phyloP scores from a whole-genome alignment of 257 asterid species.

The Prunella vulgaris region DNA sequence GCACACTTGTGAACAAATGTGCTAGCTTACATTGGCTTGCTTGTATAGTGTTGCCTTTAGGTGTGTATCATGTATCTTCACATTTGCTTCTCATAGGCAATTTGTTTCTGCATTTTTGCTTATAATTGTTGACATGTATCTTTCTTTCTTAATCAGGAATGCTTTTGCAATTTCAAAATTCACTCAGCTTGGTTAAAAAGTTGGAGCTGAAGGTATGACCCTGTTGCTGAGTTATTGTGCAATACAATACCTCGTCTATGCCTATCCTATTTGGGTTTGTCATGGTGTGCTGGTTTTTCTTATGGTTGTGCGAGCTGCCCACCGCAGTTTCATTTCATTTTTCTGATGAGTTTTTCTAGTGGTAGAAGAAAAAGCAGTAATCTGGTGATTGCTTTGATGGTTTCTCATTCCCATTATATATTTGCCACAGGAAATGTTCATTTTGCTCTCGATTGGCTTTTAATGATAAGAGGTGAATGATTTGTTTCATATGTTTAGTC shows the following conservation, averaged over 20 bases:
- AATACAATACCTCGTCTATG: conserved; percentile 17
- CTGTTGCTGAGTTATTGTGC: conserved; percentile 19
- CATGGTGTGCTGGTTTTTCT: conserved; percentile 21
- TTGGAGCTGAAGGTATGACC: conserved; percentile 38
- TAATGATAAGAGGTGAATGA: conserved; percentile 22
- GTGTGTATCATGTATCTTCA: conserved; percentile 19
- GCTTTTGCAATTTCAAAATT: conserved; percentile 17
- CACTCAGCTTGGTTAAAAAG: conserved; percentile 29
- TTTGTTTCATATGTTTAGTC: conserved; percentile 6
- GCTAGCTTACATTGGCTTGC: conserved; percentile 30
- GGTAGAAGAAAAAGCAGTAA: conserved; percentile 11
- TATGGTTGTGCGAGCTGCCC: conserved; percentile 18
- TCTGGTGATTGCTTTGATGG: conserved; percentile 21
- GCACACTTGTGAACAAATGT: conserved; percentile 26
- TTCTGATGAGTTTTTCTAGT: conserved; percentile 17
- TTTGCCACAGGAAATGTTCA: conserved; percentile 9
- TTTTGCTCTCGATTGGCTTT: conserved; percentile 26
- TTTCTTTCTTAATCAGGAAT: conserved; percentile 35
- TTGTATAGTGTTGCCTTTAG: conserved; percentile 31
- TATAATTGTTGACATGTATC: conserved; percentile 16
- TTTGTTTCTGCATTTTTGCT: conserved; percentile 9
- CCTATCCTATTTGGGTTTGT: conserved; percentile 30
- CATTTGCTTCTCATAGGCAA: not conserved
- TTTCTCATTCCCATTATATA: conserved; percentile 17
- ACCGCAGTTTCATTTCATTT: conserved; percentile 27